Conservation (phyloP, 352 stramenopile genomes). For the Globisporangium nunn region DNA sequence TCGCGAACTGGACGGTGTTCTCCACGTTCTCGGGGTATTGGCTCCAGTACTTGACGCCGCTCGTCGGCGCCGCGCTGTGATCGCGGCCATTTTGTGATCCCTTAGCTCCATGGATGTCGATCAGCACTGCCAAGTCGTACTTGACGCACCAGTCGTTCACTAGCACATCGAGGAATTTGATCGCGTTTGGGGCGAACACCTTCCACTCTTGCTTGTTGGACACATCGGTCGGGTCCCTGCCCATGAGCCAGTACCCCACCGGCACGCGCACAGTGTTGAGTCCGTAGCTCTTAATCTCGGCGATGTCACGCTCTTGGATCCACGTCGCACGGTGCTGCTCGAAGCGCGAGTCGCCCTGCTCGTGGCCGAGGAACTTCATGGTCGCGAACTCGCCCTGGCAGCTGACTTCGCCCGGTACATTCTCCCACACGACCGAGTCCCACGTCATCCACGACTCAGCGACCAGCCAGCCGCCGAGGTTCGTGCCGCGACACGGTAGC, state of each 20-base stretch:
- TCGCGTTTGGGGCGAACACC: constrained; percentile 32
- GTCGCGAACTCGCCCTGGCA: constrained; percentile 39
- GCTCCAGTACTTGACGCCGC: constrained; percentile 31
- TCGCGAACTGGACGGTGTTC: constrained; percentile 55
- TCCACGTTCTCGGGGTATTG: constrained; percentile 56
- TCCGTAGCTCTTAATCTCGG: constrained; percentile 44
- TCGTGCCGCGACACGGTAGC: constrained; percentile 51
- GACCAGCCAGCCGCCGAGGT: constrained; percentile 83
- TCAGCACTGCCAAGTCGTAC: constrained; percentile 58
- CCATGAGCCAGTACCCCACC: constrained; percentile 75
- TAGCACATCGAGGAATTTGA: constrained; percentile 69
- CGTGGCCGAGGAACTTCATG: constrained; percentile 46
- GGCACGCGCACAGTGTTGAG: constrained; percentile 79
- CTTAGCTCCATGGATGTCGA: constrained; percentile 75
- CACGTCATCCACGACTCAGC: constrained; percentile 82
- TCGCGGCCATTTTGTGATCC: constrained; percentile 80
- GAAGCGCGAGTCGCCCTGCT: constrained; percentile 46
- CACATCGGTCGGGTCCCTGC: constrained; percentile 30
- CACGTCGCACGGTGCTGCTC: constrained; percentile 71
- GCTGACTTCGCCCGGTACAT: constrained; percentile 47
- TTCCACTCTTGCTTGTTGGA: constrained; percentile 37
- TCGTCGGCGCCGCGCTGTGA: constrained; percentile 40
- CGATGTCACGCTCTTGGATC: constrained; percentile 70
- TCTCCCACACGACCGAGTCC: constrained; percentile 75
- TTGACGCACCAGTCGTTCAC: constrained; percentile 71